A percentile compares a stretch with the other conserved stretches of the same genome.
Evolutionary conservation across 306 rosid genomes (phyloP).

Genomic region (Delonix regia): DNA sequence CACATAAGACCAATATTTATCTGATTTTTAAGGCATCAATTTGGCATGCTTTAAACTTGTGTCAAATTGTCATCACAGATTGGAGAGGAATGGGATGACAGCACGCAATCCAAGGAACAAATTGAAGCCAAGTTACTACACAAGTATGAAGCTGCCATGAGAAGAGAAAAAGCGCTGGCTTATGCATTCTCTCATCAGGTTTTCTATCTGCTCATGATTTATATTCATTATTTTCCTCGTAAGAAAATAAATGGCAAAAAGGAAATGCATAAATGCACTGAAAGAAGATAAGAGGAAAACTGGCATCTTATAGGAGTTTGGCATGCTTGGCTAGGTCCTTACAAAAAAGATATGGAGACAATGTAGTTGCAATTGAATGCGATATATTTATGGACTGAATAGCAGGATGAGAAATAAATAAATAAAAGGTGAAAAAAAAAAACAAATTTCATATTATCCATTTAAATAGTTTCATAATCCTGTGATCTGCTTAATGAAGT

Average conservation of each 20-base stretch:
- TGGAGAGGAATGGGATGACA: slow-evolving; percentile 99
- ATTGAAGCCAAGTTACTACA: slow-evolving; percentile 78
- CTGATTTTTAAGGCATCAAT: slow-evolving; percentile 19
- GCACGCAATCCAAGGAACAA: slow-evolving; percentile 95
- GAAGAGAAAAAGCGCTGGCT: slow-evolving; percentile 97
- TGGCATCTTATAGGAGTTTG: background rate
- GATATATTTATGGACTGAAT: background rate
- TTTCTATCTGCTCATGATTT: slow-evolving; percentile 32
- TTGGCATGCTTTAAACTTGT: slow-evolving; percentile 34
- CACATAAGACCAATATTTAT: background rate
- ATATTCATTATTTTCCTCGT: background rate
- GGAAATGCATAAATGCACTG: slow-evolving; percentile 19
- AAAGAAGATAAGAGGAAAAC: background rate
- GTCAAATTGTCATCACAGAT: slow-evolving; percentile 55
- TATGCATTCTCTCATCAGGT: slow-evolving; percentile 99
- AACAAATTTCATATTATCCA: background rate
- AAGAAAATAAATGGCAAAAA: background rate
- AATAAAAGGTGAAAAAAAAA: no score
- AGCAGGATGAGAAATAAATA: no score
- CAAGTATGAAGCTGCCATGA: slow-evolving; percentile 90
- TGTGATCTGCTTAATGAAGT: slow-evolving; percentile 10
- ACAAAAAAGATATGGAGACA: background rate
- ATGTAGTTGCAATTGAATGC: background rate
- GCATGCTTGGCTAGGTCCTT: background rate
- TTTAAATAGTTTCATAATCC: background rate